phyloP scores from a whole-genome alignment of 2,329 filamentous ascomycete genomes.

The Simplicillium aogashimaense region DNA sequence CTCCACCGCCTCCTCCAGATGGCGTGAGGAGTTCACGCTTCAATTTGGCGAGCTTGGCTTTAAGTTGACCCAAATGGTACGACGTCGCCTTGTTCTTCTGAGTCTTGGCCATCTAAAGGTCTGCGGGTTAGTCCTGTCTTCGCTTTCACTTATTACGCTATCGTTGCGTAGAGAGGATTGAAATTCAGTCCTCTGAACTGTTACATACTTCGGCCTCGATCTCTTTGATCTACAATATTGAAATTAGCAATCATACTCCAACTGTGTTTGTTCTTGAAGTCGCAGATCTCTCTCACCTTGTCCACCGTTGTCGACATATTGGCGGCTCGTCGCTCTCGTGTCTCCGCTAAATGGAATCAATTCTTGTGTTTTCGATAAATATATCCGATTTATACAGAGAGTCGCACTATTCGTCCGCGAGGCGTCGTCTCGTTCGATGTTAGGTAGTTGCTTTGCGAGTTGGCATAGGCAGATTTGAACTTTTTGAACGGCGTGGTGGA shows the following conservation, averaged over 20 bases:
- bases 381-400: too few species aligned
- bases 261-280: background rate
- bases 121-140: constrained; percentile 9
- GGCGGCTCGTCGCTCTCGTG: constrained; percentile 15
- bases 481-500: constrained; percentile 10
- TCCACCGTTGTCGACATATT: constrained; percentile 96
- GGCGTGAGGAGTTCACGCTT: constrained; percentile 93
- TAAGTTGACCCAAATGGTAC: constrained; percentile 89
- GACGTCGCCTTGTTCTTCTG: constrained; percentile 97
- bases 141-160: constrained; percentile 1
- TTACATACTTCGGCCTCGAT: constrained; percentile 81
- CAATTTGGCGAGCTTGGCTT: constrained; percentile 95
- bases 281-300: constrained; percentile 52
- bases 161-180: background rate
- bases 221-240: constrained; percentile 69
- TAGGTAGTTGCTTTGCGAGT: background rate
- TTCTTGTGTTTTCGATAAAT: background rate
- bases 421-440: background rate
- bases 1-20: constrained; percentile 71
- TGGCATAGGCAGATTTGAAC: background rate
- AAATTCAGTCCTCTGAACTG: too few species aligned
- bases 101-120: constrained; percentile 74
- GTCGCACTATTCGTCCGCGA: too few species aligned
- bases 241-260: constrained; percentile 7
- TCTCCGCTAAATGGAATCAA: background rate